A percentile compares a stretch with the other conserved stretches of the same genome.
These are phyloP conservation scores for Rhynchosporium secalis DNA, from an alignment of 2,329 filamentous ascomycete species.

Conservation along the genomic window DNA sequence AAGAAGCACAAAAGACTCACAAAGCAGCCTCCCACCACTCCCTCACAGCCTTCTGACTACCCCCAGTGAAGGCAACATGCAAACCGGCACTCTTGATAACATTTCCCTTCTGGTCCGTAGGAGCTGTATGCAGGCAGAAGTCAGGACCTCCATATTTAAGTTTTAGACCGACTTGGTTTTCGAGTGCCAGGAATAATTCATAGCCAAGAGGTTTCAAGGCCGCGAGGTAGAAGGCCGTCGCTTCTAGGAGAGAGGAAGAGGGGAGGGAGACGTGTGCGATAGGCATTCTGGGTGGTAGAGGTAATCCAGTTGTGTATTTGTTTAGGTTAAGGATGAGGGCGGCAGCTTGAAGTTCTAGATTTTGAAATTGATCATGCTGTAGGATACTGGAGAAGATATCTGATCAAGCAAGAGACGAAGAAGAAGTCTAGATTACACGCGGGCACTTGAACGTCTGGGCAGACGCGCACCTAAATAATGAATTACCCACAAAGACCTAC, in stretches of 20 bases:
- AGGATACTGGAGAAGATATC: no score
- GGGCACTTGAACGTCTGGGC: neutral
- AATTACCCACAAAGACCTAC: neutral
- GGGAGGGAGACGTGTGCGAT: conserved; percentile 27
- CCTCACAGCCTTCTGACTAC: conserved; percentile 16
- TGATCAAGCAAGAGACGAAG: no score
- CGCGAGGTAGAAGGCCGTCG: conserved; percentile 22
- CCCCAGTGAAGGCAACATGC: conserved; percentile 22
- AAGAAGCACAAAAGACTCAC: conserved; percentile 14
- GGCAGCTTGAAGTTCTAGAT: no score
- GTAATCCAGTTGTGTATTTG: no score
- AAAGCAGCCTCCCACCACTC: conserved; percentile 22
- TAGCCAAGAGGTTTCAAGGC: conserved; percentile 24
- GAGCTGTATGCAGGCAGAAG: conserved; percentile 23
- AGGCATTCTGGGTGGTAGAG: conserved; percentile 12
- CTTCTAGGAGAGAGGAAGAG: conserved; percentile 10
- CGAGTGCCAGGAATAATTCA: conserved; percentile 15
- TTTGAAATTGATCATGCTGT: no score
- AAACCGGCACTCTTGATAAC: neutral
- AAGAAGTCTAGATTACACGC: no score
- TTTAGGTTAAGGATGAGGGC: no score
- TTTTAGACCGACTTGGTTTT: conserved; percentile 10
- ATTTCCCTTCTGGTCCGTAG: conserved; percentile 2
- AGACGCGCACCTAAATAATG: neutral
- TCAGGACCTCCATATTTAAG: conserved; percentile 20